Evolutionary conservation across 371 early-diverging fungal species (phyloP).

Genomic region (Saksenaea oblongispora): DNA sequence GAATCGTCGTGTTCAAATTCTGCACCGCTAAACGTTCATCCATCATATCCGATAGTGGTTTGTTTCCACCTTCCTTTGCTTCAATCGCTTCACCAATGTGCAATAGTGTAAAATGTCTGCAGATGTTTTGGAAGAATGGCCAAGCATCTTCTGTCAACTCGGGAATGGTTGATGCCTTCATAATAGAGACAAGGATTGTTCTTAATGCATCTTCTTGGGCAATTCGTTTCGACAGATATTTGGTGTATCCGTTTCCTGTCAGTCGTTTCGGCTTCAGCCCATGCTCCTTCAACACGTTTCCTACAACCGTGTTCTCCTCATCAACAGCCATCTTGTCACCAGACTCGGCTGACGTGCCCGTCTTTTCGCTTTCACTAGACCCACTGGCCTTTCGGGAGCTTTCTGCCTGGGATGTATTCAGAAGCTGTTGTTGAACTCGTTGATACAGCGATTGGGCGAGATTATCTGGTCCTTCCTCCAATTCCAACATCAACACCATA

Average conservation of each 20-base stretch:
- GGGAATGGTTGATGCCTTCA: conserved; percentile 66
- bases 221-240: conserved; percentile 50
- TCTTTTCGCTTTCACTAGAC: conserved; percentile 1
- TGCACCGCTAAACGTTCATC: conserved; percentile 44
- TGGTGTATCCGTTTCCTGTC: conserved; percentile 43
- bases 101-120: conserved; percentile 76
- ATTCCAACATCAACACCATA: conserved; percentile 71
- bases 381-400: background rate
- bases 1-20: conserved; percentile 58
- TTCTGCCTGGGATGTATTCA: conserved; percentile 6
- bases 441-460: conserved; percentile 49
- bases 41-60: conserved; percentile 51
- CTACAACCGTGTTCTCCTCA: conserved; percentile 41
- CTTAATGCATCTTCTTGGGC: conserved; percentile 72
- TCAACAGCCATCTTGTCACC: conserved; percentile 19
- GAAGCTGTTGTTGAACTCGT: conserved; percentile 36
- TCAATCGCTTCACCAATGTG: conserved; percentile 71
- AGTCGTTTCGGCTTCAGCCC: conserved; percentile 46
- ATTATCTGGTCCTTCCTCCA: conserved; percentile 61
- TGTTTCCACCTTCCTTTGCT: conserved; percentile 52
- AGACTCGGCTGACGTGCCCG: background rate
- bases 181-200: conserved; percentile 64
- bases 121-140: conserved; percentile 65
- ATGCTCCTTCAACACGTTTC: conserved; percentile 29
- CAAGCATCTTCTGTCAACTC: conserved; percentile 70